Base-by-base conservation (phyloP, 257 asterid species). In the Dorcoceras hygrometricum region DNA sequence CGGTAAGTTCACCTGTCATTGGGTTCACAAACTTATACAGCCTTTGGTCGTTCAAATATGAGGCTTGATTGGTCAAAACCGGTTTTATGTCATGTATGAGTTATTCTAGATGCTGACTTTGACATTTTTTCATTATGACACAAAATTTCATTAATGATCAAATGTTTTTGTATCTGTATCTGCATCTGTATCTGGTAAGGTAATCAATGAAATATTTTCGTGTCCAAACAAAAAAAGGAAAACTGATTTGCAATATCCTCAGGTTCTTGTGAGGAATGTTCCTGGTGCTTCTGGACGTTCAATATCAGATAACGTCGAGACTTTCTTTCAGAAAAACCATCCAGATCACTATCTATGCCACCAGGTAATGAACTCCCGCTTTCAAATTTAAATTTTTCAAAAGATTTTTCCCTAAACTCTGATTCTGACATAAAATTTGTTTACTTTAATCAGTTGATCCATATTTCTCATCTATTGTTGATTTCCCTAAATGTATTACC, bases 251-350 rank as follows among this genome's bases (percentile, higher is more conserved):
- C 50, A 48, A 43, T 71, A 51, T 69, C 36, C 58, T 67, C 88
- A 94, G 99, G 99, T 94, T 75, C 89, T 94, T 57, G 97, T 94
- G 22, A 85, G 94, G 80, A 84, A 85, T 76, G 90, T 94, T 36
- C 99, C 98, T 39, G 91, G 31, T 67, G 83, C 74, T 68, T 71
- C 98, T 48, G 89, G 89, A 46, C 71, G 75, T 69, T 78, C 96
- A 18, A 59, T 84, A 76, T 80, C 96, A 61, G 96, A 85, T 63
- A 72, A 78, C 48, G 88, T 89, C 12, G 96, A 87, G 8, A 80
- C 57, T 66, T 94, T 81, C 86, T 94, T 94, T 71, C 79, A 53
- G 60, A 87, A 81, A 77, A 88, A 87, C 76, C 97, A 94, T 72
- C 89, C 89, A 6, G 95, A 89, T 64, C 93, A 94, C 77, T 94